Base-by-base conservation (phyloP, 2,329 filamentous ascomycete genomes). In the Xylariaceae sp. region DNA sequence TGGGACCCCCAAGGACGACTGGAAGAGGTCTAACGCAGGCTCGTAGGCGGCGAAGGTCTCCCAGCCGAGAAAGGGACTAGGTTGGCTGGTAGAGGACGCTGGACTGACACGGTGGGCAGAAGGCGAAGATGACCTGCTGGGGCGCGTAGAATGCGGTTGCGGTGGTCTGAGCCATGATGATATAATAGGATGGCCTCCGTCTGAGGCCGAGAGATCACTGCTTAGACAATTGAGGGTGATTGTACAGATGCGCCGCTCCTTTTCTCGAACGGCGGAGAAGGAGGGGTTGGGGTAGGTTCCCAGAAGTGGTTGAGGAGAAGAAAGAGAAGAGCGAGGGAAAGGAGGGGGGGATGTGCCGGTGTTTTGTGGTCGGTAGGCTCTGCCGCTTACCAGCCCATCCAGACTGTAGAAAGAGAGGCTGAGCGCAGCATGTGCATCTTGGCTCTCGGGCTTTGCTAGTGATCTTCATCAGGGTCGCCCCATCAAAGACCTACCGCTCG, bases 141-240 rank as follows among this genome's bases (percentile, higher is more conserved):
- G 51, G 52, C 17, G 58, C 44, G 45, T 45, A 48, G 57, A 48
- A 60, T n/a, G 48, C 50, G 51, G 43, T 13, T 41, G 46, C 40
- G 56, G 56, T 9, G n/a, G 48, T 49, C 6, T 31, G 22, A 10
- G 49, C 47, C 66, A 67, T 67, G 52, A 33, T 56, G 64, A 61
- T 63, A 69, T 66, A 52, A 38, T 66, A 53, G 40, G 47, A 50
- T 54, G 61, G 60, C 64, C 63, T 69, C 63, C 54, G 55, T 58
- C 44, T 57, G 65, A 66, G 65, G 64, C 63, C 65, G 57, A 62
- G 60, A 53, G 56, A 54, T 56, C 66, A 65, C 57, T 62, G 50
- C 44, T 28, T 31, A 44, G 42, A 60, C 51, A 59, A 41, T 57
- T 53, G 56, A 57, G 43, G 48, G 56, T 47, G 49, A 67, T 67